A percentile compares a stretch with the other conserved stretches of the same genome.
Evolutionary conservation across 805 yeast species (phyloP).

Genomic region (Lachancea cidri): DNA sequence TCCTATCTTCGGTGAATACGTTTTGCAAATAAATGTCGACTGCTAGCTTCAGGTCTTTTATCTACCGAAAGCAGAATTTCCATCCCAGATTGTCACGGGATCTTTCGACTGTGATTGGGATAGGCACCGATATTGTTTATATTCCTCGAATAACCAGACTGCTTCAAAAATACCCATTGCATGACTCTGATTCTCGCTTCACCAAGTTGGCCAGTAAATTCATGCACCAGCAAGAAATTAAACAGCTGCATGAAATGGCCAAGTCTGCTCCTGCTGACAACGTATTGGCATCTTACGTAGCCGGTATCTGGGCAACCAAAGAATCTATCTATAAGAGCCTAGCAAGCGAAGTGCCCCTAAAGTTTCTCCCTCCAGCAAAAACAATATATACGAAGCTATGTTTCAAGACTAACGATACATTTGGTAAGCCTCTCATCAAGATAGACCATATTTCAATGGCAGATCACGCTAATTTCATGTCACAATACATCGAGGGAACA

Average conservation of each 20-base stretch:
- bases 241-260: constrained; percentile 7
- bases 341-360: constrained; percentile 10
- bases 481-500: constrained; percentile 11
- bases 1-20: too few species aligned
- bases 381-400: constrained; percentile 23
- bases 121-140: constrained; percentile 30
- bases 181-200: constrained; percentile 4
- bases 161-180: constrained; percentile 14
- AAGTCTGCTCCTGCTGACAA: not conserved
- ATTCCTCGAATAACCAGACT: constrained; percentile 23
- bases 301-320: constrained; percentile 32
- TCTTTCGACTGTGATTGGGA: not conserved
- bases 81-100: not conserved
- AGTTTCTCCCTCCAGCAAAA: constrained; percentile 26
- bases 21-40: too few species aligned
- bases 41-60: too few species aligned
- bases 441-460: constrained; percentile 10
- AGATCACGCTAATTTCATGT: constrained; percentile 2
- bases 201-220: constrained; percentile 21
- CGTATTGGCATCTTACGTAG: constrained; percentile 14
- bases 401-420: constrained; percentile 15
- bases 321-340: constrained; percentile 27
- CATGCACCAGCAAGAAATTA: constrained; percentile 24
- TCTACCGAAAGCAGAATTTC: too few species aligned
- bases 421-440: constrained; percentile 18